A percentile compares a stretch with the other conserved stretches of the same genome.
Evolutionary conservation across 768 basidiomycete species (phyloP).

Genomic region (Lentinula detonsa): DNA sequence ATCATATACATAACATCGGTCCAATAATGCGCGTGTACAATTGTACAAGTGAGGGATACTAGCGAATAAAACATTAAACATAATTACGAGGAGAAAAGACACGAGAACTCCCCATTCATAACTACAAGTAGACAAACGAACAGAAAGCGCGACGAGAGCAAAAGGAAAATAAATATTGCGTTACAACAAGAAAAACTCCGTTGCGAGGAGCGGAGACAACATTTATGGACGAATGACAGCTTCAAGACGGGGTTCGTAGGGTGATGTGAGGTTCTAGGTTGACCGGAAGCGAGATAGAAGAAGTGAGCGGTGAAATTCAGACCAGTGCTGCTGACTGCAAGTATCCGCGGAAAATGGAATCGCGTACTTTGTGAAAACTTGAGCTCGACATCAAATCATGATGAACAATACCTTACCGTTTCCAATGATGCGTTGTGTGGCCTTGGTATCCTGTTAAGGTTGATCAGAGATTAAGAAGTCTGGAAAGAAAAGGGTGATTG

Average conservation of each 20-base stretch:
- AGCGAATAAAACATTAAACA: background rate
- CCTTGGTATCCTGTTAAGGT: slow-evolving; percentile 61
- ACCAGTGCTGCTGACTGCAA: slow-evolving; percentile 68
- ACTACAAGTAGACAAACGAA: background rate
- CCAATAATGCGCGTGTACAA: background rate
- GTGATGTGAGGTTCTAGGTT: background rate
- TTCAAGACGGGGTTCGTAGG: background rate
- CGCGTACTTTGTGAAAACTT: slow-evolving; percentile 41
- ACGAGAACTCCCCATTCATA: background rate
- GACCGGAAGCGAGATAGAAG: background rate
- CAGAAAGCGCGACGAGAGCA: background rate
- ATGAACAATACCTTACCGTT: slow-evolving; percentile 48
- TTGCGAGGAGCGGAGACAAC: background rate
- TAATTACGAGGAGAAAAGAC: background rate
- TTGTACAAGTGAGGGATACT: background rate
- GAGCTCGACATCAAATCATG: background rate
- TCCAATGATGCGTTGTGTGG: slow-evolving; percentile 78
- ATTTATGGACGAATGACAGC: background rate
- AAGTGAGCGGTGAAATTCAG: background rate
- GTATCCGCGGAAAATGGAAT: slow-evolving; percentile 73
- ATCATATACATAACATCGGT: background rate
- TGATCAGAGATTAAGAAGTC: background rate
- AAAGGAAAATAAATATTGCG: background rate
- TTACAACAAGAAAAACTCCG: background rate
- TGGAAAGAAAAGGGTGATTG: slow-evolving; percentile 12